Evolutionary conservation across 2,329 filamentous ascomycete species (phyloP), one percentile per base, ranked within the genome.

Genomic region (Lachnellula hyalina): DNA sequence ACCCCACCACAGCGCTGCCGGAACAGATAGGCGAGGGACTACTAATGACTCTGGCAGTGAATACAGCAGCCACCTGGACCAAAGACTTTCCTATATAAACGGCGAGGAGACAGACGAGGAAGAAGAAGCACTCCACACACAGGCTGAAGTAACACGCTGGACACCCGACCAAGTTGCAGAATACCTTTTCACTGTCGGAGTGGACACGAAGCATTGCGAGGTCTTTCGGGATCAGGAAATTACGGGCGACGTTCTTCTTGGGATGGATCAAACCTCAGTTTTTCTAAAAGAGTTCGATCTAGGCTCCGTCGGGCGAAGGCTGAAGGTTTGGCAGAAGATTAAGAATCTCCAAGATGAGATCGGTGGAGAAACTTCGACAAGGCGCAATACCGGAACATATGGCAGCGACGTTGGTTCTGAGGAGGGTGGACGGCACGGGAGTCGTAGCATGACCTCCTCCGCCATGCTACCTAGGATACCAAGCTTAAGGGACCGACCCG

Each of bases 251-350:
- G 93, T 97, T 4, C 75, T 99, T 40, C 74, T 99, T 51, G 90
- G 89, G 51, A 96, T 97, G 90, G 91, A 96, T 65, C 93, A 96
- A 73, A 89, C 90, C 54, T 95, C 94, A 40, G 79, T 97, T 15
- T 96, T 96, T 70, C 86, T 97, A 75, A 96, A 96, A 68, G 92
- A 94, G 47, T 96, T 96, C 65, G 90, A 96, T 63, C 79, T 97
- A 62, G 93, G 93, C 17, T 90, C 92, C 3, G 92, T 97, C 63
- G 93, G 93, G 8, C 82, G 90, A 54, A 82, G 93, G 58, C 74
- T 97, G 58, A 95, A 95, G 71, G 96, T 92, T 2, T 97, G 93
- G 93, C 90, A 96, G 72, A 96, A 94, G 72, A 92, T 97, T 71
- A 96, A 96, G 72, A 78, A 84, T 3, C 79, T 97, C 60, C 93